Evolutionary conservation across 306 rosid genomes (phyloP), one percentile per base, ranked within the genome.

Genomic region (Quercus glauca): DNA sequence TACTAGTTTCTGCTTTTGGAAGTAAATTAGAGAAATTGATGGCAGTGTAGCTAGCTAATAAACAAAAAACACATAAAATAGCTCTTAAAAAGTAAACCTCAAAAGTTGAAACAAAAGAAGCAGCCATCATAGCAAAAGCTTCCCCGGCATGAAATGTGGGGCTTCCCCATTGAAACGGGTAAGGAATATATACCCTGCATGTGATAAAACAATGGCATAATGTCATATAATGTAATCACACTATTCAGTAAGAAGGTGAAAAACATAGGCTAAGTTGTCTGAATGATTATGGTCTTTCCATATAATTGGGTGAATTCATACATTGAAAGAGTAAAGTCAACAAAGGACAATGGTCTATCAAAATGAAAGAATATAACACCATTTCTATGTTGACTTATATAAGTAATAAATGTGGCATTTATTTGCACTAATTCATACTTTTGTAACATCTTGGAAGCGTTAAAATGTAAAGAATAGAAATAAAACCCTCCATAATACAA

Each of bases 121-220:
- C 97, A 28, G 93, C 92, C 83, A 88, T 90, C 97, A 92, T 91
- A 26, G 98, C 89, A 78, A 89, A 85, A 81, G 94, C 89, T 85
- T 94, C 97, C 29, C 91, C 90, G 0, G 78, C 83, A 84, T 92
- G 85, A 80, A 94, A 92, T 67, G 94, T 94, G 14, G 97, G 98
- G 79, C 81, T 84, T 17, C 98, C 96, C 96, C 96, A 94, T 85
- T 92, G 96, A 85, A 94, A 94, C 18, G 98, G 97, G 55, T 84
- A 87, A 43, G 97, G 98, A 77, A 92, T 59, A 79, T 85, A 85
- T 41, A 92, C 37, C 98, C 98, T 94, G 90, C 78, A 82, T 68
- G 71, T 37, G 35, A 45, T 26, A 26, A 52, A 20, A 15, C 10
- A 73, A 31, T 49, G 53, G 17, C 15, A 13, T 49, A 19, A 76